These are phyloP conservation scores for Thuja plicata DNA, from an alignment of 83 land plant species.

Conservation along the genomic window DNA sequence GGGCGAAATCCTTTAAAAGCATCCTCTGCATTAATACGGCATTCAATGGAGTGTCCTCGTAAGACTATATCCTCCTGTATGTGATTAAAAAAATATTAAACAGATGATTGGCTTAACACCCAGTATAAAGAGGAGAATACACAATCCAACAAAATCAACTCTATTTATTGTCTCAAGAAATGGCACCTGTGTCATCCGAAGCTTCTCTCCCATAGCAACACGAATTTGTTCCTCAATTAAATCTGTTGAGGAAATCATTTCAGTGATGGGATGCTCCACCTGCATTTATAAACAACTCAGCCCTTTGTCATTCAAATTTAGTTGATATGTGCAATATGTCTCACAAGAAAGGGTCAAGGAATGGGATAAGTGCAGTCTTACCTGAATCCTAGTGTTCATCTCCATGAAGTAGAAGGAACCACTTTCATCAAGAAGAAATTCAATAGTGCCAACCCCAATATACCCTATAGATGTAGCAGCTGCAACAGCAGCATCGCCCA, in stretches of 20 bases:
- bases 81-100: not conserved
- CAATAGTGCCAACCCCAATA: slow-evolving; percentile 96
- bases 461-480: slow-evolving; percentile 97
- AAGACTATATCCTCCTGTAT: slow-evolving; percentile 86
- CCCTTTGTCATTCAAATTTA: not conserved
- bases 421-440: slow-evolving; percentile 93
- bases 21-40: slow-evolving; percentile 99
- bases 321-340: not conserved
- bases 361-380: slow-evolving; percentile 12
- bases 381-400: slow-evolving; percentile 99
- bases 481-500: slow-evolving; percentile 99
- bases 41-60: slow-evolving; percentile 94
- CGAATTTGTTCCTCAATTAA: slow-evolving; percentile 98
- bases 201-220: slow-evolving; percentile 93
- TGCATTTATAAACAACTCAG: slow-evolving; percentile 17
- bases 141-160: not conserved
- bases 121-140: not conserved
- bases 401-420: slow-evolving; percentile 97
- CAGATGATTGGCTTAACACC: not conserved
- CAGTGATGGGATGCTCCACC: slow-evolving; percentile 99
- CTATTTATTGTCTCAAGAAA: not conserved
- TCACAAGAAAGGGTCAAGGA: not conserved
- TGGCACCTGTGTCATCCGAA: slow-evolving; percentile 82
- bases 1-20: slow-evolving; percentile 93
- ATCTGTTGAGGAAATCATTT: slow-evolving; percentile 92